Conservation (phyloP, 306 rosid species). For the Begonia peltatifolia region DNA sequence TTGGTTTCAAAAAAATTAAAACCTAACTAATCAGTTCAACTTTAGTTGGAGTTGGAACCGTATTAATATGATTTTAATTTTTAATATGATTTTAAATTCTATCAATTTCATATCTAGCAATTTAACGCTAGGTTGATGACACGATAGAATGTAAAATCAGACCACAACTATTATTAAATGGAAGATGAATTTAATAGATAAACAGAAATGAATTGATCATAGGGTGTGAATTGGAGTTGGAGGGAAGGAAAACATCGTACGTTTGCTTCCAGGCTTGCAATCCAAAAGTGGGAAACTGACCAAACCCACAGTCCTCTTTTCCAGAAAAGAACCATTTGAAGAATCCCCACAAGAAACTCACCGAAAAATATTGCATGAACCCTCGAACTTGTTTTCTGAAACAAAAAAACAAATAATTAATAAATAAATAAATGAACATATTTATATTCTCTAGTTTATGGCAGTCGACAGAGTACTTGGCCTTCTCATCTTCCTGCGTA, state of each 20-base stretch:
- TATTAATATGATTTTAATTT: no score
- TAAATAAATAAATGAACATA: background rate
- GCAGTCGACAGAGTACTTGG: conserved; percentile 28
- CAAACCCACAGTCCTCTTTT: conserved; percentile 60
- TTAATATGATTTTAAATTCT: no score
- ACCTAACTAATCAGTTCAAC: no score
- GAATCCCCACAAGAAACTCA: conserved; percentile 78
- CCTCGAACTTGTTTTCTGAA: conserved; percentile 75
- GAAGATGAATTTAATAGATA: no score
- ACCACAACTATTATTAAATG: no score
- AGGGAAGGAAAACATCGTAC: conserved; percentile 14
- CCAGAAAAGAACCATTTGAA: conserved; percentile 93
- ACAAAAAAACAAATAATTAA: background rate
- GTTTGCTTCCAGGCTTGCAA: conserved; percentile 81
- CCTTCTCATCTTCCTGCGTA: conserved; percentile 74
- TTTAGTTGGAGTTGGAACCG: no score
- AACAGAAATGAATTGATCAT: no score
- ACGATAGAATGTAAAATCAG: no score
- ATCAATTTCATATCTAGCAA: no score
- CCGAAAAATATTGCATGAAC: conserved; percentile 64
- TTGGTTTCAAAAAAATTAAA: no score
- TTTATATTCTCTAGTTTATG: background rate
- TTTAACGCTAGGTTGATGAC: no score
- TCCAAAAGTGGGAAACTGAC: conserved; percentile 86
- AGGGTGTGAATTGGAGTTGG: no score